Evolutionary conservation across 441 rosid species (phyloP).

Genomic region (Capsella rubella): DNA sequence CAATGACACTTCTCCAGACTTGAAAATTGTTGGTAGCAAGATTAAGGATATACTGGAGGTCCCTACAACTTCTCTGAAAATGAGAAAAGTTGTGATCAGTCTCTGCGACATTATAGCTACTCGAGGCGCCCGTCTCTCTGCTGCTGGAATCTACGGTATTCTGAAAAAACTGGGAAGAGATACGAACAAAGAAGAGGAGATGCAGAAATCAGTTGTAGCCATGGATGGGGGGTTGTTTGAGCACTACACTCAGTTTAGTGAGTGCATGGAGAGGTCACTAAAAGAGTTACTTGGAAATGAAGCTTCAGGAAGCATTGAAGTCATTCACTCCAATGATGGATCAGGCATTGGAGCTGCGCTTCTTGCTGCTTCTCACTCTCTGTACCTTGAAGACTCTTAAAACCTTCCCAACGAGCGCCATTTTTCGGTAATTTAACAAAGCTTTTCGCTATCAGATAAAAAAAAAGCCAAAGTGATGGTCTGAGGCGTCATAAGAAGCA

Average conservation of each 20-base stretch:
- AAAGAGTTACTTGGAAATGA: conserved; percentile 82
- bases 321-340: conserved; percentile 82
- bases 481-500: conserved; percentile 21
- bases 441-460: conserved; percentile 6
- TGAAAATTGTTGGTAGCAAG: conserved; percentile 56
- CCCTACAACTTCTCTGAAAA: conserved; percentile 62
- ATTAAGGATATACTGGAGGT: conserved; percentile 70
- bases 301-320: conserved; percentile 53
- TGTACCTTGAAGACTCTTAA: conserved; percentile 51
- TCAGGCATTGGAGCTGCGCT: conserved; percentile 96
- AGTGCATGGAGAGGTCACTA: conserved; percentile 64
- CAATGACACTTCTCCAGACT: conserved; percentile 59
- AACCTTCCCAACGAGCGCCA: not conserved
- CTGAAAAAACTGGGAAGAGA: conserved; percentile 91
- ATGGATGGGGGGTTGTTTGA: conserved; percentile 91
- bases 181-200: conserved; percentile 52
- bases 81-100: conserved; percentile 68
- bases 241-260: conserved; percentile 76
- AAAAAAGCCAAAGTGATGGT: conserved; percentile 7
- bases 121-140: conserved; percentile 85
- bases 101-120: conserved; percentile 72
- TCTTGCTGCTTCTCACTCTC: conserved; percentile 96
- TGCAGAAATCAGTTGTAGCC: conserved; percentile 78
- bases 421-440: conserved; percentile 29
- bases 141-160: conserved; percentile 85